Base-by-base conservation (phyloP, 192 early-diverging fungal genomes). In the Phlyctochytrium planicorne region DNA sequence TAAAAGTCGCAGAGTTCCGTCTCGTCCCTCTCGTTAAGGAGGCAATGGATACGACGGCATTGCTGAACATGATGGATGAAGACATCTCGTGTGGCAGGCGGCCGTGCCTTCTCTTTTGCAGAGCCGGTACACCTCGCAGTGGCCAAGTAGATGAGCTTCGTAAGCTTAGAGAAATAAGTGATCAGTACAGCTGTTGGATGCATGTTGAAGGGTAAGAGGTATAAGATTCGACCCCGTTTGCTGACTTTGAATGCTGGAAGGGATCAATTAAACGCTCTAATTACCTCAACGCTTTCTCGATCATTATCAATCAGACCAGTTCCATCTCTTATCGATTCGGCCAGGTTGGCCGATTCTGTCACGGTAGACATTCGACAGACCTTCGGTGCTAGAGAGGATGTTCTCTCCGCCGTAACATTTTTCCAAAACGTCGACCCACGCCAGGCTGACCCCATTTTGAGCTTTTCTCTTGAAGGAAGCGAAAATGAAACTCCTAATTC, bases 401-500 rank as follows among this genome's bases (percentile, higher is more conserved):
- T 50, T n/a, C 12, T 50, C 40, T n/a, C 40, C 40, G 40, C 10
- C 10, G 40, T 50, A n/a, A 14, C 40, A n/a, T 50, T 50, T n/a
- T 50, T 50, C 40, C 40, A 50, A 50, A 50, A 50, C 40, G 40
- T 50, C 12, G 40, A 50, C n/a, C 40, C 40, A n/a, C 40, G 40
- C 40, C 10, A 14, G 12, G 10, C 40, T 10, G 40, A 50, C n/a
- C 40, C 40, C n/a, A n/a, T 50, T n/a, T 10, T 50, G 12, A n/a
- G 12, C 12, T 50, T 50, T 50, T n/a, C 10, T 10, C n/a, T 50
- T 50, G 40, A 50, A n/a, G n/a, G n/a, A n/a, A n/a, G n/a, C n/a
- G n/a, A n/a, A n/a, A n/a, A n/a, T n/a, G n/a, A n/a, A n/a, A n/a
- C n/a, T n/a, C n/a, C n/a, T n/a, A n/a, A n/a, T n/a, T n/a, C n/a